These are phyloP conservation scores for Pythium scleroteichum DNA, from an alignment of 352 stramenopile species.

Conservation along the genomic window DNA sequence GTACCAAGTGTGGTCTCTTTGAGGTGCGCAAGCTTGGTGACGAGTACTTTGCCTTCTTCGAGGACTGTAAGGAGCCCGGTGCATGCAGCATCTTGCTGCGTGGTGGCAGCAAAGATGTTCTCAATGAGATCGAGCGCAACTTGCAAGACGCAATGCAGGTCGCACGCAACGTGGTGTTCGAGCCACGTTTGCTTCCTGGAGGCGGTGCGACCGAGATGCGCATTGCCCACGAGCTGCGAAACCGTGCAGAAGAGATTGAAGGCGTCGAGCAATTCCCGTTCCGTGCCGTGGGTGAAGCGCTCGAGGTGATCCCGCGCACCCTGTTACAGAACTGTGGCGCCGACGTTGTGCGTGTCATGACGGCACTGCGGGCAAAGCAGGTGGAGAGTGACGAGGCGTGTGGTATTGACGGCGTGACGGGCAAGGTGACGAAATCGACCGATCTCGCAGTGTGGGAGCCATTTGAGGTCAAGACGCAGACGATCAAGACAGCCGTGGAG, in stretches of 20 bases:
- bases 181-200: conserved; percentile 95
- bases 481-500: conserved; percentile 99
- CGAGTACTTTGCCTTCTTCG: conserved; percentile 99
- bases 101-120: conserved; percentile 98
- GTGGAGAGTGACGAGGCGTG: conserved; percentile 75
- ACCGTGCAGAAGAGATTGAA: conserved; percentile 90
- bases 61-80: conserved; percentile 98
- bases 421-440: conserved; percentile 94
- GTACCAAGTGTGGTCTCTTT: conserved; percentile 98
- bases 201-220: conserved; percentile 99
- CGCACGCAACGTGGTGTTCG: conserved; percentile 98
- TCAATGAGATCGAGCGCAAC: conserved; percentile 99
- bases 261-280: conserved; percentile 98
- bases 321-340: conserved; percentile 99
- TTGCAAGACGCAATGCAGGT: conserved; percentile 99
- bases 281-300: conserved; percentile 95
- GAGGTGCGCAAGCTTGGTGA: conserved; percentile 94
- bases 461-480: conserved; percentile 99
- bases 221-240: conserved; percentile 93
- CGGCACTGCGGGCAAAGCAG: conserved; percentile 94
- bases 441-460: conserved; percentile 98
- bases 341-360: conserved; percentile 98
- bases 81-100: conserved; percentile 98
- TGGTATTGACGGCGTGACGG: conserved; percentile 83
- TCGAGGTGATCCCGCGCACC: conserved; percentile 99